Base-by-base conservation (phyloP, 192 early-diverging fungal genomes). In the Geranomyces michiganensis region DNA sequence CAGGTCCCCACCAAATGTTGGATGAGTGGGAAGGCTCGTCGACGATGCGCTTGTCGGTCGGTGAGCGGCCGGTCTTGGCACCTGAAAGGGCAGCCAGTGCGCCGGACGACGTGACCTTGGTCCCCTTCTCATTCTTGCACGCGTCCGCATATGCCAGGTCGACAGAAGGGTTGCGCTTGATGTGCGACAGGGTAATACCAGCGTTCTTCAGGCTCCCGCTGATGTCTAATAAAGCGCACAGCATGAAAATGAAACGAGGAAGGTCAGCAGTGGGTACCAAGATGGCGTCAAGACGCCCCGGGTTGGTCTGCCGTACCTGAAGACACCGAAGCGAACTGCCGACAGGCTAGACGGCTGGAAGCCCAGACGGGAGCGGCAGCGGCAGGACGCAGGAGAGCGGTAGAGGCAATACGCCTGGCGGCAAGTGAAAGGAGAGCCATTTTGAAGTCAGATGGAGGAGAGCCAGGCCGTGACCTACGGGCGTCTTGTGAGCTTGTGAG, bases 21-120 rank as follows among this genome's bases (percentile, higher is more conserved):
- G 90, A 77, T 12, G 73, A 73, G 14, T 90, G 89, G 15, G 84
- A 76, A 7, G 82, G 78, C 75, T 96, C 94, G 46, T 92, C 91
- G 33, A 96, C 94, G 68, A 95, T 90, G 68, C 93, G 92, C 87
- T 96, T 96, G 85, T 96, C 94, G 56, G 79, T 81, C 70, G 94
- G 93, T 32, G 87, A 89, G 68, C 95, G 89, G 43, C 95, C 81
- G 29, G 63, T 96, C 87, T 95, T 95, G 70, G 84, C 87, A 65
- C 93, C 95, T 21, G 93, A 94, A 63, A 79, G 81, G 26, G 92
- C 88, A 32, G 89, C 90, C 47, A 96, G 85, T 9, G 94, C 94
- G 48, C 94, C 94, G 65, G 89, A 77, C 26, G 92, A 93, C 51
- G 93, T 94, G 73, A 96, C 85, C 53, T 81, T 84, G 27, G 93